Evolutionary conservation across 768 basidiomycete genomes (phyloP).

Genomic region (Mycena capillaripes): DNA sequence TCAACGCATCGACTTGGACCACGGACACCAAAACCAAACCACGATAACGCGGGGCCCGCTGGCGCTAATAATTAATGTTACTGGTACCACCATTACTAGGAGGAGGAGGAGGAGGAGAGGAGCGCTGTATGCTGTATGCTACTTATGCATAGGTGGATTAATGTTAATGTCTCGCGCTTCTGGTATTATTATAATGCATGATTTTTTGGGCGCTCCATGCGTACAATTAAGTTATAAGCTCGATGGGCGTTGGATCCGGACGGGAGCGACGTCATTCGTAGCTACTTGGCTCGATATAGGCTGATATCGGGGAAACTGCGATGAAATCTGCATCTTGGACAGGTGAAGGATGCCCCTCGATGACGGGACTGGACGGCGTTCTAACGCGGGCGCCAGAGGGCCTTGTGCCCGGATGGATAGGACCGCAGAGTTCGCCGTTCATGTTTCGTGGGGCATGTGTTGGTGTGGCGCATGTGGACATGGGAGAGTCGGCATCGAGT

Average conservation of each 20-base stretch:
- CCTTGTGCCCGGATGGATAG: no score
- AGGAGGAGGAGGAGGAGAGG: background rate
- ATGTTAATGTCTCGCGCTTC: constrained; percentile 3
- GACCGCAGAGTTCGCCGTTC: no score
- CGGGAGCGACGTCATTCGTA: background rate
- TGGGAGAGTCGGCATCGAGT: no score
- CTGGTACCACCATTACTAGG: constrained; percentile 5
- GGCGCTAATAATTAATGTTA: constrained; percentile 8
- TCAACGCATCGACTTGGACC: background rate
- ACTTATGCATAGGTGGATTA: constrained; percentile 11
- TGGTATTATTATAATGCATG: no score
- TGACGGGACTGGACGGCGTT: background rate
- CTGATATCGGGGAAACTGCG: constrained; percentile 6
- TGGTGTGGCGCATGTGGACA: background rate
- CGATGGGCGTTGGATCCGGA: no score
- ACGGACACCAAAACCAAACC: constrained; percentile 18
- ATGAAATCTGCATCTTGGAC: no score
- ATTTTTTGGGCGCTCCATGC: no score
- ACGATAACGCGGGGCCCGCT: background rate
- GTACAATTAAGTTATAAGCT: no score
- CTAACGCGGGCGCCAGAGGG: background rate
- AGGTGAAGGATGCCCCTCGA: constrained; percentile 15
- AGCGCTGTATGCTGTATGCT: background rate
- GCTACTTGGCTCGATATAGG: constrained; percentile 1
- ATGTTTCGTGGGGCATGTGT: no score